These are phyloP conservation scores for Anthracocystis setariae DNA, from an alignment of 1,284 basidiomycete species.

Conservation along the genomic window DNA sequence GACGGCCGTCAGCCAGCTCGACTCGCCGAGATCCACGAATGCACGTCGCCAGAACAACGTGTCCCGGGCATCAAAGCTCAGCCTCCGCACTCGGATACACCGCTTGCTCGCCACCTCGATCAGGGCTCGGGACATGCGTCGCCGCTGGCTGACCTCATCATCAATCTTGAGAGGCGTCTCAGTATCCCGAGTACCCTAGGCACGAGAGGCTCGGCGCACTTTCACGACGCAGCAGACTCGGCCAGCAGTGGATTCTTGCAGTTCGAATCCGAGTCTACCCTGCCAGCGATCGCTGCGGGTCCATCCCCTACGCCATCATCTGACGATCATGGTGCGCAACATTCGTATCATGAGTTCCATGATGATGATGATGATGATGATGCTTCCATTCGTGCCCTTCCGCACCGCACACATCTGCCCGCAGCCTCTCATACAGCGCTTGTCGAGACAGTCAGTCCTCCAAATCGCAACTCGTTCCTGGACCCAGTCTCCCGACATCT, in stretches of 20 bases:
- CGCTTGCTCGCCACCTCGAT: slow-evolving; percentile 45
- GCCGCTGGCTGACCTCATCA: slow-evolving; percentile 47
- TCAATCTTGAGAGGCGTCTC: slow-evolving; percentile 35
- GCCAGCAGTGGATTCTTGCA: slow-evolving; percentile 35
- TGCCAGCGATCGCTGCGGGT: slow-evolving; percentile 16
- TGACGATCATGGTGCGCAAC: slow-evolving; percentile 8
- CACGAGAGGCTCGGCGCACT: slow-evolving; percentile 23
- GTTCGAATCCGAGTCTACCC: slow-evolving; percentile 5
- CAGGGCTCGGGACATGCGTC: slow-evolving; percentile 29
- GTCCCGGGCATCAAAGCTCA: slow-evolving; percentile 30
- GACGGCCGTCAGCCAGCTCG: slow-evolving; percentile 35
- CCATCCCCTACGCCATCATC: slow-evolving; percentile 20
- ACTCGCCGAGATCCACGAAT: slow-evolving; percentile 26
- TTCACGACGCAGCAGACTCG: slow-evolving; percentile 30
- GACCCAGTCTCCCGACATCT: slow-evolving; percentile 1
- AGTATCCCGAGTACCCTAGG: slow-evolving; percentile 28
- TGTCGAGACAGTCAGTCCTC: slow-evolving; percentile 22
- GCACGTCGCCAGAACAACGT: slow-evolving; percentile 14
- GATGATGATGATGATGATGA: slow-evolving; percentile 30
- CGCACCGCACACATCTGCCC: slow-evolving; percentile 17
- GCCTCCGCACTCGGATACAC: slow-evolving; percentile 34
- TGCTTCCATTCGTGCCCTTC: slow-evolving; percentile 22
- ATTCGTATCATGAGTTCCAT: slow-evolving; percentile 5
- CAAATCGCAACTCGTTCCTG: slow-evolving; percentile 15
- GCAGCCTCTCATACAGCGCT: slow-evolving; percentile 32